Base-by-base conservation (phyloP, 768 basidiomycete genomes). In the Imleria badia region DNA sequence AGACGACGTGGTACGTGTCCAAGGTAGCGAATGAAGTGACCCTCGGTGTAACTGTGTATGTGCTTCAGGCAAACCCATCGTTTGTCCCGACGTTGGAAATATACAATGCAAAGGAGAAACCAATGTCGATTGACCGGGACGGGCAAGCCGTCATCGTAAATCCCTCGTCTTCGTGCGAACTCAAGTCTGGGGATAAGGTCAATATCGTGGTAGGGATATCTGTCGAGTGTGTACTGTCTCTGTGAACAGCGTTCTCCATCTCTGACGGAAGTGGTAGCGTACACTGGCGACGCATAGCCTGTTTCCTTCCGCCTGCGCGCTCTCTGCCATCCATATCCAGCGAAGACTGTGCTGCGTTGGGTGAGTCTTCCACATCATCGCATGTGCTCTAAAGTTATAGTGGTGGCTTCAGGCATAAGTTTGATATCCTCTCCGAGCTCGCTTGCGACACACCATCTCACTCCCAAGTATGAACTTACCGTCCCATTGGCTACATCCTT, bases 371-470 rank as follows among this genome's bases (percentile, higher is more conserved):
- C 26, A 3, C 15, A 5, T 45, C 8, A 2, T 17, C 6, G 8
- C 44, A 9, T 20, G 3, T 17, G 13, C 3, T 38, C 23, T 19
- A 14, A 22, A 31, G 35, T 30, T 19, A 23, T 30, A 33, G 57
- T 46, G 51, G 30, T 1, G 38, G 35, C 13, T 29, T 41, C 1
- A 64, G 89, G 87, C 2, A 75, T 91, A 40, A 78, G 81, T 45
- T 54, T 87, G 20, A 73, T 82, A 0, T 73, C 77, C 23, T 76
- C 72, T 3, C 75, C 76, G 0, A 68, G 72, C 38, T 60, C 74
- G 0, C 72, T 78, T 20, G 74, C 82, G 15, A 90, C 87, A 0
- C 87, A 91, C 58, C 85, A 90, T 64, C 75, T 91, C 47, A 76
- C 77, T 5, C 60, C 81, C 5, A 76, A 75, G 20, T 82, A 79